These are phyloP conservation scores for Stygiomarasmius scandens DNA, from an alignment of 1,284 basidiomycete species.

Conservation along the genomic window DNA sequence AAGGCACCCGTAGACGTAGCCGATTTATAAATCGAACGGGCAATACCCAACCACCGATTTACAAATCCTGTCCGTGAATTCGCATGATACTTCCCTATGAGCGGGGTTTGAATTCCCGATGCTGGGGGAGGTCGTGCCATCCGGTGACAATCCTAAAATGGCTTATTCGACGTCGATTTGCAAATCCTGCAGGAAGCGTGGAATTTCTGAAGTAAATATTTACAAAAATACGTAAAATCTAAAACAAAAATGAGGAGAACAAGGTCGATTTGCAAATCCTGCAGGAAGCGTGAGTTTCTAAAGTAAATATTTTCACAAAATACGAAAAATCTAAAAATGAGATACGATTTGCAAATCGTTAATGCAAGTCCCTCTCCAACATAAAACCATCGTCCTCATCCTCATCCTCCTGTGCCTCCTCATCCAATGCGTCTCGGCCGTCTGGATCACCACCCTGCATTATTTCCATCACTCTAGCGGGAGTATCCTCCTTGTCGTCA, in stretches of 20 bases:
- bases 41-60: neutral
- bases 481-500: neutral
- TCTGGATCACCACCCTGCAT: neutral
- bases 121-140: neutral
- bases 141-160: neutral
- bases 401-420: neutral
- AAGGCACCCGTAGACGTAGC: neutral
- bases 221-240: too few species aligned
- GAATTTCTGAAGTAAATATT: too few species aligned
- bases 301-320: too few species aligned
- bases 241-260: too few species aligned
- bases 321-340: too few species aligned
- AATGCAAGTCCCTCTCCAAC: neutral
- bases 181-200: neutral
- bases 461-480: neutral
- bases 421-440: neutral
- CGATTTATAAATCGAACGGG: neutral
- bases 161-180: neutral
- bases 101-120: neutral
- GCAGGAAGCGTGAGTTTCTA: too few species aligned
- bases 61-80: neutral
- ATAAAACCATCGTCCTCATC: neutral
- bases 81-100: neutral
- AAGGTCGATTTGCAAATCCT: too few species aligned
- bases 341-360: neutral